A percentile compares a stretch with the other conserved stretches of the same genome.
Conservation (phyloP, 2,329 filamentous ascomycete species). For the Cordyceps militaris region DNA sequence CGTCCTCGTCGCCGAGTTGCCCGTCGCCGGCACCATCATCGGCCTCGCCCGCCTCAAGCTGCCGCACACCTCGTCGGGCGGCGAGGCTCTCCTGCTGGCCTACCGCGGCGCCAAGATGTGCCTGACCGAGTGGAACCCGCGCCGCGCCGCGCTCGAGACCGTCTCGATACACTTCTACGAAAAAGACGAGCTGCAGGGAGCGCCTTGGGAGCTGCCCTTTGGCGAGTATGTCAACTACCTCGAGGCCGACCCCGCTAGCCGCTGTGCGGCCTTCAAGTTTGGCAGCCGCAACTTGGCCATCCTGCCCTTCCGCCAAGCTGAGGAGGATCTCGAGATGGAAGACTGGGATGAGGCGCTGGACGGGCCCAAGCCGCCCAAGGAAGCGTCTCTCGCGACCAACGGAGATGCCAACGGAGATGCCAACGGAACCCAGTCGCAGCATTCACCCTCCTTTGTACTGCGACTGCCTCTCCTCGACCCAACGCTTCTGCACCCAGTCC, state of each 20-base stretch:
- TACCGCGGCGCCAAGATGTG: constrained; percentile 90
- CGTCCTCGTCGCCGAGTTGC: constrained; percentile 76
- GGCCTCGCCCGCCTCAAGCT: constrained; percentile 74
- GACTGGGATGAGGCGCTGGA: constrained; percentile 83
- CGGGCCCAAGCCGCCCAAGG: constrained; percentile 52
- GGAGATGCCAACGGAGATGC: constrained; percentile 22
- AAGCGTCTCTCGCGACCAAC: constrained; percentile 28
- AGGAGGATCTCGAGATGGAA: constrained; percentile 85
- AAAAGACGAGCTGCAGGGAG: constrained; percentile 77
- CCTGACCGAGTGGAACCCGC: constrained; percentile 87
- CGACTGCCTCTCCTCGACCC: constrained; percentile 85
- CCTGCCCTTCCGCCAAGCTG: constrained; percentile 78
- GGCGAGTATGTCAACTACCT: constrained; percentile 73
- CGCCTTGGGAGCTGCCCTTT: constrained; percentile 73
- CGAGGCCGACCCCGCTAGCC: constrained; percentile 80
- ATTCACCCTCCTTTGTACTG: constrained; percentile 87
- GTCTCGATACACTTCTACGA: constrained; percentile 98
- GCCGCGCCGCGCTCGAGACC: constrained; percentile 70
- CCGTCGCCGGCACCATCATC: constrained; percentile 75
- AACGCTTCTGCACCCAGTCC: constrained; percentile 77
- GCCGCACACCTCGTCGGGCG: constrained; percentile 66
- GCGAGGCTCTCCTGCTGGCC: constrained; percentile 75
- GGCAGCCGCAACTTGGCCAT: constrained; percentile 84
- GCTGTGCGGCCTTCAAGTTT: constrained; percentile 93
- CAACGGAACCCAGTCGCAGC: constrained; percentile 54